These are phyloP conservation scores for Stereocaulon alpinum DNA, from an alignment of 495 filamentous ascomycete genomes.

Conservation along the genomic window DNA sequence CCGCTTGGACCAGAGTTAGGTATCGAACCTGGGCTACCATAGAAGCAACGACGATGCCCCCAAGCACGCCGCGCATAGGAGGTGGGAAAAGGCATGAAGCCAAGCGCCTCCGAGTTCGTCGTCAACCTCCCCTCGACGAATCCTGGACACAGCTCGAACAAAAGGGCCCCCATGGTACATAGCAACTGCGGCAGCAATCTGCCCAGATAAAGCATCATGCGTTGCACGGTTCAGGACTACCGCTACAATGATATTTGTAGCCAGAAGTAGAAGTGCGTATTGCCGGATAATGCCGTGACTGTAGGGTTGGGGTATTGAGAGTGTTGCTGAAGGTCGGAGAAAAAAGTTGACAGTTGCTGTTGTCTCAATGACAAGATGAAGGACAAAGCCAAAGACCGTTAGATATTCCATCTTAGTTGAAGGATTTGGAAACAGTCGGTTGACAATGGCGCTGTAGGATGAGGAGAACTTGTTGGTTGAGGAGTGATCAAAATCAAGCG, in stretches of 20 bases:
- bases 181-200: constrained; percentile 25
- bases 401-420: not conserved
- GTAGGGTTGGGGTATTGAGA: constrained; percentile 19
- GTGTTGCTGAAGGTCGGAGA: constrained; percentile 23
- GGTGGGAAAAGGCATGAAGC: constrained; percentile 7
- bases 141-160: constrained; percentile 16
- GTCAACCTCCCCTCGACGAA: not conserved
- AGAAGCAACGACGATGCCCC: not conserved
- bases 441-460: no score
- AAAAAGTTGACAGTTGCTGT: constrained; percentile 29
- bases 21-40: no score
- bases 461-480: no score
- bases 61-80: not conserved
- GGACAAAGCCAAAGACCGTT: constrained; percentile 17
- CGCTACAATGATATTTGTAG: constrained; percentile 22
- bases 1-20: no score
- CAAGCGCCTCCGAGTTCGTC: not conserved
- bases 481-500: no score
- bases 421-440: no score
- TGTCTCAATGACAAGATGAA: constrained; percentile 26
- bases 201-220: constrained; percentile 19
- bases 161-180: constrained; percentile 26
- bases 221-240: constrained; percentile 21
- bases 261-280: constrained; percentile 27
- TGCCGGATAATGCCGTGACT: constrained; percentile 25